Evolutionary conservation across 129 eudicot species (phyloP).

Genomic region (Saposhnikovia divaricata): DNA sequence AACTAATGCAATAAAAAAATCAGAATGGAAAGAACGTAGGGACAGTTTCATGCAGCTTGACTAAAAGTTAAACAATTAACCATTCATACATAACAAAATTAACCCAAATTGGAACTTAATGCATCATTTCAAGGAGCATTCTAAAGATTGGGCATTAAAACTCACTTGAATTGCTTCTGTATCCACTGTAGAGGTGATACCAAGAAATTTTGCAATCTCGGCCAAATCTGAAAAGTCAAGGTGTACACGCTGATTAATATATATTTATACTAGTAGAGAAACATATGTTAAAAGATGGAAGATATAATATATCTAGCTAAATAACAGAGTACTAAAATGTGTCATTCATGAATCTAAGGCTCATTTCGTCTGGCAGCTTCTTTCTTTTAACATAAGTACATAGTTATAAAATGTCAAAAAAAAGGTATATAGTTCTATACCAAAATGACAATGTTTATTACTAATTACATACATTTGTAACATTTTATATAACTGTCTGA

Average conservation of each 20-base stretch:
- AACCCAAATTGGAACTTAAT: neutral
- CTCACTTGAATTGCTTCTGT: conserved; percentile 93
- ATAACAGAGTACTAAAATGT: neutral
- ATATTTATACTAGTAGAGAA: neutral
- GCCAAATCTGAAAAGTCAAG: conserved; percentile 62
- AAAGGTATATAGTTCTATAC: too few species aligned
- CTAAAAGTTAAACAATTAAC: neutral
- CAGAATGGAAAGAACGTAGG: neutral
- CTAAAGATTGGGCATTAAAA: conserved; percentile 9
- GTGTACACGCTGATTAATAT: neutral
- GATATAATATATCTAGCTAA: neutral
- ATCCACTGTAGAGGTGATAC: conserved; percentile 79
- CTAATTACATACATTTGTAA: neutral
- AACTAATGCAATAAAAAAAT: neutral
- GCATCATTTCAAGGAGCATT: neutral
- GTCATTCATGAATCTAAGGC: neutral
- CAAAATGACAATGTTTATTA: neutral
- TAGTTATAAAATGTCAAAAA: neutral
- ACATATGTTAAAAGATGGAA: neutral
- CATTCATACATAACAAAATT: neutral
- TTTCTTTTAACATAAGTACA: neutral
- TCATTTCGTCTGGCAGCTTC: neutral
- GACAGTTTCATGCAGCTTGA: neutral
- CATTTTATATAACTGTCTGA: neutral
- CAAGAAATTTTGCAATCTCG: conserved; percentile 95